Evolutionary conservation across 768 basidiomycete species (phyloP).

Genomic region (Plicaturopsis crispa): DNA sequence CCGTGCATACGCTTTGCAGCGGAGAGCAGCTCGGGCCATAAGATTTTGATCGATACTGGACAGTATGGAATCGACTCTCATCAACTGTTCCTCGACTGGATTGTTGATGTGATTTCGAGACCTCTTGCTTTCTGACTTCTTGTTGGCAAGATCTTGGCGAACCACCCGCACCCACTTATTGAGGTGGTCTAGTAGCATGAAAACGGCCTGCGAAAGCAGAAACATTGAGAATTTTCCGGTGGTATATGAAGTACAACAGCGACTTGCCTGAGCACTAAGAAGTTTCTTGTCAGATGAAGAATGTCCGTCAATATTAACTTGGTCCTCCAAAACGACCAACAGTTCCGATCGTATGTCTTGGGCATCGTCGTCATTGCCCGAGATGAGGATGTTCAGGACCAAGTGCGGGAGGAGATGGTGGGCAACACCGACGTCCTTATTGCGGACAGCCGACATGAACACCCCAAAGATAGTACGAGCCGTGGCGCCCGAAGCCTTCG

Average conservation of each 20-base stretch:
- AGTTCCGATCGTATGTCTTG: slow-evolving; percentile 70
- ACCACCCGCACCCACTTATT: slow-evolving; percentile 81
- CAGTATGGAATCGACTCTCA: slow-evolving; percentile 72
- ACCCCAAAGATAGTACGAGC: slow-evolving; percentile 70
- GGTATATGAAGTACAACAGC: neutral
- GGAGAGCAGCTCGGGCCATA: slow-evolving; percentile 89
- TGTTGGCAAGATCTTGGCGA: slow-evolving; percentile 52
- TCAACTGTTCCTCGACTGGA: slow-evolving; percentile 51
- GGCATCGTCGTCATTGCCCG: slow-evolving; percentile 56
- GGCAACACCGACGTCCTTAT: slow-evolving; percentile 92
- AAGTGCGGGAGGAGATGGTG: slow-evolving; percentile 88
- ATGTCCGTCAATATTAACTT: slow-evolving; percentile 54
- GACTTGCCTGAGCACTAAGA: slow-evolving; percentile 84
- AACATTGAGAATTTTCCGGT: neutral
- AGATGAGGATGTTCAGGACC: slow-evolving; percentile 77
- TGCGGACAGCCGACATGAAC: slow-evolving; percentile 70
- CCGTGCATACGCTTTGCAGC: slow-evolving; percentile 91
- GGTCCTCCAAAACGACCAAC: slow-evolving; percentile 77
- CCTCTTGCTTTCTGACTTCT: slow-evolving; percentile 45
- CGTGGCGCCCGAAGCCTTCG: slow-evolving; percentile 44
- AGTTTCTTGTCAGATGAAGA: slow-evolving; percentile 74
- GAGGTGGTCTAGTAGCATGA: slow-evolving; percentile 91
- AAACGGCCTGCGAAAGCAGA: slow-evolving; percentile 65
- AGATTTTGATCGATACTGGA: slow-evolving; percentile 80
- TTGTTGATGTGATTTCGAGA: slow-evolving; percentile 28